These are phyloP conservation scores for Letharia lupina DNA, from an alignment of 495 filamentous ascomycete species.

Conservation along the genomic window DNA sequence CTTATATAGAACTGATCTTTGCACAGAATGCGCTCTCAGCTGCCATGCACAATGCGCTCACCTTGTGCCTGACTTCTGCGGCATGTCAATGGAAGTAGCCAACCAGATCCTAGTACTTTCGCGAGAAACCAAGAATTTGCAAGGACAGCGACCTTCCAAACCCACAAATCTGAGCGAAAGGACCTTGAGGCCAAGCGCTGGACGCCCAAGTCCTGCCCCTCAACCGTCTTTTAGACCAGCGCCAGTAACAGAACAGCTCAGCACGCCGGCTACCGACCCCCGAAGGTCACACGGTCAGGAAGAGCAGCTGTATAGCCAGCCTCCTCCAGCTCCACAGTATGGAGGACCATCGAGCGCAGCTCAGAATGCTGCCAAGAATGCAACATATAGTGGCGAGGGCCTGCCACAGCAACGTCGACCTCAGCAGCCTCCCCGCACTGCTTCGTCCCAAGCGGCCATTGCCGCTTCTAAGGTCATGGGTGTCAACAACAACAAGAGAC, in stretches of 20 bases:
- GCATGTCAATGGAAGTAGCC: slow-evolving; percentile 96
- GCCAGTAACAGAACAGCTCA: slow-evolving; percentile 35
- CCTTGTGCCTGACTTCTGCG: slow-evolving; percentile 97
- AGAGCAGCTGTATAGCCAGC: slow-evolving; percentile 29
- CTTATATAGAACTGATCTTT: slow-evolving; percentile 25
- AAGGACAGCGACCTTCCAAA: slow-evolving; percentile 16
- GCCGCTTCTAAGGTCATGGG: slow-evolving; percentile 38
- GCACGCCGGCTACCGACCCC: slow-evolving; percentile 38
- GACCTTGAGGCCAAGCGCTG: slow-evolving; percentile 52
- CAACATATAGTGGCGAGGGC: slow-evolving; percentile 28
- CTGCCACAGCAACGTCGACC: slow-evolving; percentile 35
- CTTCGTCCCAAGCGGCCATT: slow-evolving; percentile 40
- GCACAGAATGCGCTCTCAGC: slow-evolving; percentile 79
- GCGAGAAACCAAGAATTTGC: slow-evolving; percentile 45
- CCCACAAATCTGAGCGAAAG: slow-evolving; percentile 29
- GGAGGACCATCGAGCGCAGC: slow-evolving; percentile 27
- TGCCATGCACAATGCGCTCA: slow-evolving; percentile 87
- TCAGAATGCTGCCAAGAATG: slow-evolving; percentile 39
- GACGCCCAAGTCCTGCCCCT: slow-evolving; percentile 40
- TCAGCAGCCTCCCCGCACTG: slow-evolving; percentile 34
- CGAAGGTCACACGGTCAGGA: slow-evolving; percentile 43
- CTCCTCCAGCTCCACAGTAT: slow-evolving; percentile 32
- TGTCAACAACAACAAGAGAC: slow-evolving; percentile 32
- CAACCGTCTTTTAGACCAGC: slow-evolving; percentile 33
- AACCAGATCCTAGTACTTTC: slow-evolving; percentile 81